These are phyloP conservation scores for Termitomyces sp. DNA, from an alignment of 768 basidiomycete genomes.

Conservation along the genomic window DNA sequence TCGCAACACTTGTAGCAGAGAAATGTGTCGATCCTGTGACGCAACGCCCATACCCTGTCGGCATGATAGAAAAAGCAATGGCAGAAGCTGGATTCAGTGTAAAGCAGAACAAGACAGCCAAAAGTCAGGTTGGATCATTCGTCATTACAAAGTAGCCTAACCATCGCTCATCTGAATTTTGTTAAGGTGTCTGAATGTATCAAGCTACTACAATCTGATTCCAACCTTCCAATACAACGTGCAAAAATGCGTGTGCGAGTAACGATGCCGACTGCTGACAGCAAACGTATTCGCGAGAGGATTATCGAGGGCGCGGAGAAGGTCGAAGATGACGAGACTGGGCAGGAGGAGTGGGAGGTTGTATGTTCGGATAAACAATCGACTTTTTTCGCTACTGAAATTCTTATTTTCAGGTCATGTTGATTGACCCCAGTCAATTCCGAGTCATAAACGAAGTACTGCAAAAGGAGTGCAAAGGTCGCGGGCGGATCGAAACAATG, in stretches of 20 bases:
- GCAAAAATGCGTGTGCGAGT: constrained; percentile 91
- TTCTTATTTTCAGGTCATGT: constrained; percentile 53
- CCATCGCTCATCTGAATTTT: not conserved
- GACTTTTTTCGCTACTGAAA: not conserved
- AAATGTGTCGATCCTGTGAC: constrained; percentile 94
- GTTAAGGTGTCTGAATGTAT: constrained; percentile 83
- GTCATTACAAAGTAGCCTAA: not conserved
- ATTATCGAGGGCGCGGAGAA: constrained; percentile 71
- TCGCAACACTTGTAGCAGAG: constrained; percentile 90
- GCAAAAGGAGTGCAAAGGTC: constrained; percentile 87
- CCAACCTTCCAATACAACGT: constrained; percentile 87
- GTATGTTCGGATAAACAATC: constrained; percentile 41
- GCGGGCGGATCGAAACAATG: constrained; percentile 81
- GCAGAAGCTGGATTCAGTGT: constrained; percentile 90
- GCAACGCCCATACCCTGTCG: constrained; percentile 84
- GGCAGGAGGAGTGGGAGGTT: constrained; percentile 75
- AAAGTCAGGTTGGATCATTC: constrained; percentile 67
- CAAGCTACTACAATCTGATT: constrained; percentile 72
- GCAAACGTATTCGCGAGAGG: constrained; percentile 62
- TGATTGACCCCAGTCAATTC: constrained; percentile 93
- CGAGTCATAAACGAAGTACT: constrained; percentile 83
- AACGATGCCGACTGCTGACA: constrained; percentile 62
- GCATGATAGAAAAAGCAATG: constrained; percentile 98
- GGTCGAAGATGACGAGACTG: constrained; percentile 77
- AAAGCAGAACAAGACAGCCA: constrained; percentile 83